phyloP scores from a whole-genome alignment of 306 rosid species.

The Geum urbanum region DNA sequence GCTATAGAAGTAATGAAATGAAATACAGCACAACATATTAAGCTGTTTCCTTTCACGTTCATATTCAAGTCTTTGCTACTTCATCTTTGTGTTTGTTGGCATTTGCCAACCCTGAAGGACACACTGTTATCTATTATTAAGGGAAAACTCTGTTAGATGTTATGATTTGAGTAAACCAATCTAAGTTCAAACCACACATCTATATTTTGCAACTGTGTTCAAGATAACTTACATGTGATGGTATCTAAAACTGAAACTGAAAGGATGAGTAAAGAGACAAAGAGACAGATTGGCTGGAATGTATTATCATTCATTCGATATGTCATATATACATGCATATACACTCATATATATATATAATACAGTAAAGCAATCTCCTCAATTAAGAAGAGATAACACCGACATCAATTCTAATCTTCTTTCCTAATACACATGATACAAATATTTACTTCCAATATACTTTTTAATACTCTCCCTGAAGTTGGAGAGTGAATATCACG shows the following conservation, averaged over 20 bases:
- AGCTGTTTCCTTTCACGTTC: neutral
- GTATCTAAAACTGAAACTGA: neutral
- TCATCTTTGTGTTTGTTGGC: neutral
- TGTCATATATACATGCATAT: no score
- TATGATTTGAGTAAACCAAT: neutral
- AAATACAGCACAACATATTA: neutral
- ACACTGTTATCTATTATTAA: neutral
- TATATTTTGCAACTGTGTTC: neutral
- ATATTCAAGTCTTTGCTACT: neutral
- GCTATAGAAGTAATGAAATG: neutral
- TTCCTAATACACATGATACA: no score
- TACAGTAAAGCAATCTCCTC: no score
- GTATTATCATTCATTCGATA: no score
- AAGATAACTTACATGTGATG: neutral
- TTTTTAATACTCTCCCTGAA: no score
- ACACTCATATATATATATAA: no score
- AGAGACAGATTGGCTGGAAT: no score
- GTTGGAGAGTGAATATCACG: no score
- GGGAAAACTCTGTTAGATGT: neutral
- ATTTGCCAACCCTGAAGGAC: slow-evolving; percentile 3
- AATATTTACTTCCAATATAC: no score
- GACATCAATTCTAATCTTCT: no score
- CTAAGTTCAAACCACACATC: neutral
- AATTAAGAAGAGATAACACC: no score
- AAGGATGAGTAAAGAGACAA: no score